phyloP scores from a whole-genome alignment of 2,329 filamentous ascomycete genomes.

The Epichloe festucae region DNA sequence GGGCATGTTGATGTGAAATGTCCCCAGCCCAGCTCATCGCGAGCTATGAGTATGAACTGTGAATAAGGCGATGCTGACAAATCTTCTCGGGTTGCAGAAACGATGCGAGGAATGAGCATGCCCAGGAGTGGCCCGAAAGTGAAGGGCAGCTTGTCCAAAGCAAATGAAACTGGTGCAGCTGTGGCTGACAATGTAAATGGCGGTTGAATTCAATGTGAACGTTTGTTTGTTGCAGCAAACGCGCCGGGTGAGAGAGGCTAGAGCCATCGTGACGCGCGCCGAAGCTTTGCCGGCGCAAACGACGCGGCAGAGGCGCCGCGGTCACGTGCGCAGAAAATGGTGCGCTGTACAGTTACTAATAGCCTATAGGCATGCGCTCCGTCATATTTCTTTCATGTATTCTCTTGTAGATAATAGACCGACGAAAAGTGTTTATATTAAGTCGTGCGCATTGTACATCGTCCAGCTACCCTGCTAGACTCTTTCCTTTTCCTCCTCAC shows the following conservation, averaged over 20 bases:
- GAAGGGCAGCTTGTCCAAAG: neutral
- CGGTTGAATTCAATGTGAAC: neutral
- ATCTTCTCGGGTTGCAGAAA: neutral
- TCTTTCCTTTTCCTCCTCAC: too few relatives aligned
- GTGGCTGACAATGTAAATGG: neutral
- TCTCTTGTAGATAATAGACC: too few relatives aligned
- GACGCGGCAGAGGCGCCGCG: neutral
- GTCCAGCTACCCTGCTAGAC: too few relatives aligned
- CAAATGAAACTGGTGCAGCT: neutral
- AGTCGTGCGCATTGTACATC: too few relatives aligned
- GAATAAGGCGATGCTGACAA: neutral
- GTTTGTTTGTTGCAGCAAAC: neutral
- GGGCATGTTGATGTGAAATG: slow-evolving; percentile 11
- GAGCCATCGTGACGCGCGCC: slow-evolving; percentile 18
- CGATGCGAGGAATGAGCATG: neutral
- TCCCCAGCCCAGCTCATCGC: slow-evolving; percentile 1
- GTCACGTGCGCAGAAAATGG: neutral
- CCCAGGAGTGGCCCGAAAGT: neutral
- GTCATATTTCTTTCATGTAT: too few relatives aligned
- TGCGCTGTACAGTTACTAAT: too few relatives aligned
- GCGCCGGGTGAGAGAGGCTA: neutral
- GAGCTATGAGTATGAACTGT: neutral
- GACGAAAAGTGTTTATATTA: too few relatives aligned
- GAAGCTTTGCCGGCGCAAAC: slow-evolving; percentile 24
- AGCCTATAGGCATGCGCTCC: too few relatives aligned